Conservation (phyloP, 2,329 filamentous ascomycete genomes). For the Aspergillus pseudotamarii region DNA sequence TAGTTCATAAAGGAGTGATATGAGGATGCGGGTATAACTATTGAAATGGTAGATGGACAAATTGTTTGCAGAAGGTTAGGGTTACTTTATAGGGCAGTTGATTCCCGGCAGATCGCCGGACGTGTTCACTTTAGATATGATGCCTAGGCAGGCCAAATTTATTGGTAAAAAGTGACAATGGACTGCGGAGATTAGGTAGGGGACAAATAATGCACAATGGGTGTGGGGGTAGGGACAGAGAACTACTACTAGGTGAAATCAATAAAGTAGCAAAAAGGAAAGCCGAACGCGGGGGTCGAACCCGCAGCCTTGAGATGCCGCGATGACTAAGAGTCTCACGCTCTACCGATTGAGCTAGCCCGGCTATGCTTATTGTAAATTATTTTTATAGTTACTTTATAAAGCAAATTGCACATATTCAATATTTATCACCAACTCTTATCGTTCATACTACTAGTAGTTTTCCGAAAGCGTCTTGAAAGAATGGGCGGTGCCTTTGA, state of each 20-base stretch:
- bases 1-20: neutral
- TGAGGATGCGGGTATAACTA: neutral
- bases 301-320: conserved; percentile 41
- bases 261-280: neutral
- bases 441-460: neutral
- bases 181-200: no score
- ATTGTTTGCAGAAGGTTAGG: neutral
- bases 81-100: neutral
- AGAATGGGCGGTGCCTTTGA: neutral
- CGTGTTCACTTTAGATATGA: neutral
- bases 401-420: no score
- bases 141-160: no score
- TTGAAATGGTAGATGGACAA: neutral
- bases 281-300: conserved; percentile 47
- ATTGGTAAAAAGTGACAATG: no score
- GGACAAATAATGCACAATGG: neutral
- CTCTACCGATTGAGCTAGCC: conserved; percentile 57
- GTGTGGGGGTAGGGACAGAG: no score
- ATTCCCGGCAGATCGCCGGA: neutral
- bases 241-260: neutral
- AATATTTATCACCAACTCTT: no score
- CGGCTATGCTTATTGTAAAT: conserved; percentile 26
- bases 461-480: neutral
- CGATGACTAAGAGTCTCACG: conserved; percentile 50
- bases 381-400: no score